A percentile compares a stretch with the other conserved stretches of the same genome.
Evolutionary conservation across 208 protist genomes (phyloP).

Genomic region (Lotmaria passim): DNA sequence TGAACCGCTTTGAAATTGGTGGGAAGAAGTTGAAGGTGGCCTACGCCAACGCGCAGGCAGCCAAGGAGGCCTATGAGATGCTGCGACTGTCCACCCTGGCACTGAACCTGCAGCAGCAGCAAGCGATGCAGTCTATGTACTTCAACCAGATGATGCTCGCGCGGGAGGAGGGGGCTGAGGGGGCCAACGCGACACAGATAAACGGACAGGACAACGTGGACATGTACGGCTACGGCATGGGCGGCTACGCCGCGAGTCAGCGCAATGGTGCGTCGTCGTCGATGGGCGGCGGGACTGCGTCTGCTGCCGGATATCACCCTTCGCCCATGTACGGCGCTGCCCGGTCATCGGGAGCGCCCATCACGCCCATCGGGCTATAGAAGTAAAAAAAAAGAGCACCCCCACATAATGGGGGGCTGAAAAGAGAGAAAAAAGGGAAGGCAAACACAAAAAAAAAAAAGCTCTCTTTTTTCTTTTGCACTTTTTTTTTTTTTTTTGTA

Average conservation of each 20-base stretch:
- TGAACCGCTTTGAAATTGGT: constrained; percentile 83
- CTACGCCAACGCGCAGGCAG: constrained; percentile 72
- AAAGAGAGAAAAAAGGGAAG: no score
- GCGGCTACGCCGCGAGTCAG: constrained; percentile 22
- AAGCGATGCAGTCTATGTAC: constrained; percentile 65
- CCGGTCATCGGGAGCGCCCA: background rate
- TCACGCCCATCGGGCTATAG: constrained; percentile 18
- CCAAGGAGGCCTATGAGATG: constrained; percentile 61
- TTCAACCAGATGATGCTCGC: constrained; percentile 67
- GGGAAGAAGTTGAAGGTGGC: constrained; percentile 88
- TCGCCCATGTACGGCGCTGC: background rate
- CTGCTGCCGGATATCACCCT: background rate
- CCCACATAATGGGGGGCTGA: no score
- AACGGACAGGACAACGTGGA: constrained; percentile 2
- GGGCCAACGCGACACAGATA: background rate
- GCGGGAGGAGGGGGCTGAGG: constrained; percentile 38
- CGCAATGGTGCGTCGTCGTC: constrained; percentile 8
- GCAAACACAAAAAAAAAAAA: background rate
- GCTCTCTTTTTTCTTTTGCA: no score
- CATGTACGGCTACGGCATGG: constrained; percentile 4
- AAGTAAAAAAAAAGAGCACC: no score
- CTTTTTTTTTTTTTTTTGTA: no score
- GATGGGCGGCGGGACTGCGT: constrained; percentile 4
- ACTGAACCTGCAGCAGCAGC: constrained; percentile 67
- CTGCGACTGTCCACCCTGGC: constrained; percentile 45